A percentile compares a stretch with the other conserved stretches of the same genome.
These are phyloP conservation scores for Coemansia sp. DNA, from an alignment of 192 early-diverging fungal genomes.

Conservation along the genomic window DNA sequence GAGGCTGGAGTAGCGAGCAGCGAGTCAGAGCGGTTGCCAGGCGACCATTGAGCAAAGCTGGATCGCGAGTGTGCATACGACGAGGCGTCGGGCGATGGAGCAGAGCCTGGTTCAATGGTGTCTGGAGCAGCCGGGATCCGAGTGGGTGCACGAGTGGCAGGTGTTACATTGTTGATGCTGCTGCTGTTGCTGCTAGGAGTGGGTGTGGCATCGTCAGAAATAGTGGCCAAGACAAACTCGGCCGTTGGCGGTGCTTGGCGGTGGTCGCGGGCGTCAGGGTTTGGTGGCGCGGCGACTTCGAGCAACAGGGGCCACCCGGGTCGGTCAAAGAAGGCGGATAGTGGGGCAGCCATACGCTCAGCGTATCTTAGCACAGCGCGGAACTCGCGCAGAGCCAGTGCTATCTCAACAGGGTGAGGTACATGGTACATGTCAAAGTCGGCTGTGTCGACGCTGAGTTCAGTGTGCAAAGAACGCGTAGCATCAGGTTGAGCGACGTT, in stretches of 20 bases:
- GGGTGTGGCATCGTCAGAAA: slow-evolving; percentile 26
- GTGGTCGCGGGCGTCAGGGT: neutral
- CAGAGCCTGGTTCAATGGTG: slow-evolving; percentile 6
- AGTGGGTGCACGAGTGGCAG: slow-evolving; percentile 1
- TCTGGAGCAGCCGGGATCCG: neutral
- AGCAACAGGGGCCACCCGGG: slow-evolving; percentile 52
- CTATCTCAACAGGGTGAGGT: slow-evolving; percentile 43
- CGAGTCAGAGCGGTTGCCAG: slow-evolving; percentile 16
- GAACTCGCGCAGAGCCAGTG: slow-evolving; percentile 54
- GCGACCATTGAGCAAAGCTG: slow-evolving; percentile 2
- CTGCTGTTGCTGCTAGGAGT: neutral
- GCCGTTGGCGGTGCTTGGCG: slow-evolving; percentile 17
- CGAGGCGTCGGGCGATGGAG: slow-evolving; percentile 2
- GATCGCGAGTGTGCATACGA: slow-evolving; percentile 1
- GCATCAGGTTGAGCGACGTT: slow-evolving; percentile 29
- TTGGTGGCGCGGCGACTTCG: slow-evolving; percentile 16
- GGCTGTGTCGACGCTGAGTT: slow-evolving; percentile 38
- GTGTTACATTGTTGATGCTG: neutral
- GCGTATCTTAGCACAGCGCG: slow-evolving; percentile 52
- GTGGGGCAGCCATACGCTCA: slow-evolving; percentile 44
- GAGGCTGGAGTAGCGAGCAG: slow-evolving; percentile 24
- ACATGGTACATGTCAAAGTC: slow-evolving; percentile 55
- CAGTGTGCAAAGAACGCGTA: slow-evolving; percentile 44
- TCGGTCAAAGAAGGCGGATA: slow-evolving; percentile 44
- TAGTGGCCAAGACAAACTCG: slow-evolving; percentile 54